phyloP scores from a whole-genome alignment of 2,329 filamentous ascomycete genomes.

The Alternaria incomplexa region DNA sequence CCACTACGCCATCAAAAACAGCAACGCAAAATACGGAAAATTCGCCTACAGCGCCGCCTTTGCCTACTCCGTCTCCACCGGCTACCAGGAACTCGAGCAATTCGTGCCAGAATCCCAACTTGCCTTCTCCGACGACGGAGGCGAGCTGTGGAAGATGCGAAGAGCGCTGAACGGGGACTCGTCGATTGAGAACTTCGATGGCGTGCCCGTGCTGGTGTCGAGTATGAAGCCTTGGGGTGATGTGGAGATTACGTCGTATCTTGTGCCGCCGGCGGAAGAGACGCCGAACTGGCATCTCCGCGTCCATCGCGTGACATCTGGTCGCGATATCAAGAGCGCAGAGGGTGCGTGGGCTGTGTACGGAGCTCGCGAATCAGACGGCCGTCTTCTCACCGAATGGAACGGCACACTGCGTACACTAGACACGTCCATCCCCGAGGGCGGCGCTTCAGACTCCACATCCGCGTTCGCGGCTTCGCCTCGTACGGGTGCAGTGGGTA shows the following conservation, averaged over 20 bases:
- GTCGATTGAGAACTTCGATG: conserved; percentile 63
- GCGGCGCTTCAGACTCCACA: conserved; percentile 35
- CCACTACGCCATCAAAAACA: conserved; percentile 80
- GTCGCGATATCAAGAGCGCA: conserved; percentile 69
- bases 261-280: conserved; percentile 65
- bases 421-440: conserved; percentile 50
- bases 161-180: conserved; percentile 68
- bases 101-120: conserved; percentile 78
- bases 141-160: conserved; percentile 81
- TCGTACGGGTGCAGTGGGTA: conserved; percentile 58
- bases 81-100: conserved; percentile 76
- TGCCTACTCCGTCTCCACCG: conserved; percentile 78
- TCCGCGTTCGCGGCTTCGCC: conserved; percentile 56
- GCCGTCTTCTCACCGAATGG: conserved; percentile 57
- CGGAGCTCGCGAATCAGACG: conserved; percentile 65
- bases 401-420: conserved; percentile 32
- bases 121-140: conserved; percentile 76
- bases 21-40: conserved; percentile 80
- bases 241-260: conserved; percentile 68
- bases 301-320: conserved; percentile 66
- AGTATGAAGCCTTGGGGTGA: conserved; percentile 74
- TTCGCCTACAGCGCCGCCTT: conserved; percentile 81
- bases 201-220: conserved; percentile 67
- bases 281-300: conserved; percentile 72
- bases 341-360: conserved; percentile 77